Conservation (phyloP, 2,329 filamentous ascomycete species). For the Neonectria coccinea region DNA sequence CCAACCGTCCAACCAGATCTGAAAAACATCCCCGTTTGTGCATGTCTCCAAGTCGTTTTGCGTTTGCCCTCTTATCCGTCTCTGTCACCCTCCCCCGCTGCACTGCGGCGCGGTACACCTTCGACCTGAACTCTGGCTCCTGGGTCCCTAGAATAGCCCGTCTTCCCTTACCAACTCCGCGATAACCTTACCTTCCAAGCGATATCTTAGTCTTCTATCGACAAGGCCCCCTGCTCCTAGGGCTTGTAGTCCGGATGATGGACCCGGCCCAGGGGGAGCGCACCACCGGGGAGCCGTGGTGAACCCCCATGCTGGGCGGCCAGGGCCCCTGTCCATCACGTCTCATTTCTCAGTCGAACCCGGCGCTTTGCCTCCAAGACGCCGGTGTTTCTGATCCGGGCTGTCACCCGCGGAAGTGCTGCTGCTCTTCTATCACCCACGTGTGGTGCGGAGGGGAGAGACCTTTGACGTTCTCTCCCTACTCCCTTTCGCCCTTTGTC, state of each 20-base stretch:
- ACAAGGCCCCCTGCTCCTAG: slow-evolving; percentile 33
- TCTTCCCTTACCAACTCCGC: slow-evolving; percentile 10
- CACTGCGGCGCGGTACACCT: background rate
- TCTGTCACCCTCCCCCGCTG: background rate
- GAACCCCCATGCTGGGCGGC: slow-evolving; percentile 30
- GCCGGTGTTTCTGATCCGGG: slow-evolving; percentile 39
- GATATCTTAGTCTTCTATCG: slow-evolving; percentile 33
- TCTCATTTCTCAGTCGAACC: slow-evolving; percentile 28
- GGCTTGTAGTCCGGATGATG: slow-evolving; percentile 37
- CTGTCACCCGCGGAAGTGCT: slow-evolving; percentile 12
- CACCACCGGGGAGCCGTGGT: slow-evolving; percentile 19
- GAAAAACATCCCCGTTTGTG: slow-evolving; percentile 5
- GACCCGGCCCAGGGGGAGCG: slow-evolving; percentile 35
- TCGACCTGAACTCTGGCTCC: slow-evolving; percentile 10
- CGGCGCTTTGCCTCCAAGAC: slow-evolving; percentile 30
- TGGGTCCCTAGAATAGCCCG: background rate
- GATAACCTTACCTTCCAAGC: slow-evolving; percentile 34
- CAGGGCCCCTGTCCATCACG: slow-evolving; percentile 23
- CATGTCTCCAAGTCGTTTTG: slow-evolving; percentile 18
- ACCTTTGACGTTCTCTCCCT: background rate
- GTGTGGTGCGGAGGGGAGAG: slow-evolving; percentile 4
- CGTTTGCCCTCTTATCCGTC: background rate
- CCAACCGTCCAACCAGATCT: slow-evolving; percentile 17
- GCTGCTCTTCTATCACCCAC: slow-evolving; percentile 7
- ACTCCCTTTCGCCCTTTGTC: background rate